Conservation (phyloP, 768 basidiomycete species). For the Boletus edulis region DNA sequence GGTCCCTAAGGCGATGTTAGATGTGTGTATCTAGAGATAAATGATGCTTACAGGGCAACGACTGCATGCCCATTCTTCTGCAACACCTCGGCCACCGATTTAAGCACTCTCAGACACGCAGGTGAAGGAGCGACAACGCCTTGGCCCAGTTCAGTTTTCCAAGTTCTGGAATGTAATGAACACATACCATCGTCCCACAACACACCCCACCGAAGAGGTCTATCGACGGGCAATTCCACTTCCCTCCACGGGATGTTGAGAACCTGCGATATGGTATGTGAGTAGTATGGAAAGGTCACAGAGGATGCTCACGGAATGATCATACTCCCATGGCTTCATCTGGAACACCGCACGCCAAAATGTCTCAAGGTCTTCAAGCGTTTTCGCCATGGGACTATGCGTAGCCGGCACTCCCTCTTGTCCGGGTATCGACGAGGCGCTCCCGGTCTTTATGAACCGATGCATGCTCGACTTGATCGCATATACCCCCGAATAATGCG, state of each 20-base stretch:
- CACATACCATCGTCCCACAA: constrained; percentile 59
- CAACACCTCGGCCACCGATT: constrained; percentile 43
- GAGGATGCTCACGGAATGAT: constrained; percentile 40
- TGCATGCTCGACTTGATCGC: constrained; percentile 55
- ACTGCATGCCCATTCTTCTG: constrained; percentile 48
- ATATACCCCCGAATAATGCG: constrained; percentile 66
- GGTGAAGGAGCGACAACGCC: constrained; percentile 60
- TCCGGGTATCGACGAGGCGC: constrained; percentile 45
- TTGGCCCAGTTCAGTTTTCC: constrained; percentile 20
- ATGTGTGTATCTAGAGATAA: not conserved
- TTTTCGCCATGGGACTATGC: constrained; percentile 59
- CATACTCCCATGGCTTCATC: constrained; percentile 67
- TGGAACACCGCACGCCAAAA: constrained; percentile 63
- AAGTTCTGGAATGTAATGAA: not conserved
- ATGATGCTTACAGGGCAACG: constrained; percentile 46
- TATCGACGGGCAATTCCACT: constrained; percentile 44
- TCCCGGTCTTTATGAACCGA: constrained; percentile 55
- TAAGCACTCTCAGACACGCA: constrained; percentile 54
- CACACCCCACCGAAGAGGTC: constrained; percentile 58
- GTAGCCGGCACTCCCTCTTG: constrained; percentile 55
- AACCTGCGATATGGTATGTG: constrained; percentile 20
- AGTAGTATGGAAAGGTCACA: too few relatives aligned
- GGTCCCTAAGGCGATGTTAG: constrained; percentile 13
- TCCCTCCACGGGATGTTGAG: constrained; percentile 36
- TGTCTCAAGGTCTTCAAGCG: constrained; percentile 59